These are phyloP conservation scores for Metschnikowia cubensis DNA, from an alignment of 805 yeast genomes.

Conservation along the genomic window DNA sequence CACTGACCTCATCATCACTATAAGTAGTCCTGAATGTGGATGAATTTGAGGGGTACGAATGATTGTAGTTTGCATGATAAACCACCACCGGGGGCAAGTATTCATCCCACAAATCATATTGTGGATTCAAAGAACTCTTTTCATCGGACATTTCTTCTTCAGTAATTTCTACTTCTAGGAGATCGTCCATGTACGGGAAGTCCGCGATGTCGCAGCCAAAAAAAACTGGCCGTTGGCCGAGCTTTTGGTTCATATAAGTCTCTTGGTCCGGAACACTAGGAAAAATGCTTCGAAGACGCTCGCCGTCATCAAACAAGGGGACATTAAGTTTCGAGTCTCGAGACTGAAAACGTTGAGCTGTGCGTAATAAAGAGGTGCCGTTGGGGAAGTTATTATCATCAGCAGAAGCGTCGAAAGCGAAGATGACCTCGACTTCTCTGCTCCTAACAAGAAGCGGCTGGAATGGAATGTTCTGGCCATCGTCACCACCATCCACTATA, in stretches of 20 bases:
- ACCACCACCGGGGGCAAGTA: conserved; percentile 52
- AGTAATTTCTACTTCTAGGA: too few species aligned
- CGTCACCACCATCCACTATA: conserved; percentile 48
- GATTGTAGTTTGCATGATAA: conserved; percentile 45
- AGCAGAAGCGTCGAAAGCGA: conserved; percentile 46
- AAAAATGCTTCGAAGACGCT: conserved; percentile 17
- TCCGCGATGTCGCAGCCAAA: conserved; percentile 42
- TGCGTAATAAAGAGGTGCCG: conserved; percentile 47
- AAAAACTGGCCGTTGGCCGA: conserved; percentile 31
- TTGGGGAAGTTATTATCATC: conserved; percentile 55
- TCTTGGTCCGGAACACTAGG: conserved; percentile 35
- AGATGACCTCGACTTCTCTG: conserved; percentile 35
- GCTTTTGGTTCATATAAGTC: conserved; percentile 17
- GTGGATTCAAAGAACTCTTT: conserved; percentile 1
- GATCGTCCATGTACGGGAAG: conserved; percentile 19
- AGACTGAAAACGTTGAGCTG: conserved; percentile 32
- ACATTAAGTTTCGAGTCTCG: conserved; percentile 4
- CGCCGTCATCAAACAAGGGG: conserved; percentile 6
- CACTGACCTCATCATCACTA: conserved; percentile 36
- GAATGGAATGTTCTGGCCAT: conserved; percentile 47
- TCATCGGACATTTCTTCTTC: not conserved
- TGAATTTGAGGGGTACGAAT: conserved; percentile 45
- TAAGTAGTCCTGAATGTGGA: conserved; percentile 59
- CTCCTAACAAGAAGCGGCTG: conserved; percentile 38
- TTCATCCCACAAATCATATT: conserved; percentile 12